Evolutionary conservation across 2,329 filamentous ascomycete species (phyloP).

Genomic region (Sclerotinia nivalis): DNA sequence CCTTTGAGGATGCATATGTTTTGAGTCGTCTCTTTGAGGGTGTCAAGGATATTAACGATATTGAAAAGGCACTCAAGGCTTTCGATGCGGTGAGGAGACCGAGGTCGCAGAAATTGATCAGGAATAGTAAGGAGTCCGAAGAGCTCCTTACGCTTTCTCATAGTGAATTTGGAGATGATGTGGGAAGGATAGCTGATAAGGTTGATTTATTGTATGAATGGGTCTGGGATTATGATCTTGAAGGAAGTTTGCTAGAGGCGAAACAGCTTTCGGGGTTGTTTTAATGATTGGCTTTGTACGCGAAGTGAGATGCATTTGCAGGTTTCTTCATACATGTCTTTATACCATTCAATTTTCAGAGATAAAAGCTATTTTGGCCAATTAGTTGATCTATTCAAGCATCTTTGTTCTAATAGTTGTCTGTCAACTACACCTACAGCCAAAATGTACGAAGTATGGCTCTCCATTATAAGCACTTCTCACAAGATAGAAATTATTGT

Average conservation of each 20-base stretch:
- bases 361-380: too few relatives aligned
- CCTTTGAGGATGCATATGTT: slow-evolving; percentile 54
- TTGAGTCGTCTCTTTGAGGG: slow-evolving; percentile 48
- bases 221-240: slow-evolving; percentile 42
- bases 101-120: slow-evolving; percentile 27
- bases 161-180: slow-evolving; percentile 42
- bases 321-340: background rate
- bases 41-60: slow-evolving; percentile 38
- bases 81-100: slow-evolving; percentile 50
- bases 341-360: too few relatives aligned
- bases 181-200: slow-evolving; percentile 41
- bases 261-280: slow-evolving; percentile 16
- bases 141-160: slow-evolving; percentile 44
- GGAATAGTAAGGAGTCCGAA: slow-evolving; percentile 30
- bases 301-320: background rate
- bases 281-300: background rate
- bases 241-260: slow-evolving; percentile 42
- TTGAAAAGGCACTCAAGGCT: slow-evolving; percentile 47
- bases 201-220: slow-evolving; percentile 40
- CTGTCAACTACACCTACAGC: too few relatives aligned
- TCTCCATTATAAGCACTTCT: too few relatives aligned
- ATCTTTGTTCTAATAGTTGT: too few relatives aligned
- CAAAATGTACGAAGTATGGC: too few relatives aligned
- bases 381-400: too few relatives aligned
- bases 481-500: background rate